Percentiles rank a stretch among this genome's conserved stretches.
Evolutionary conservation across 2,329 filamentous ascomycete species (phyloP).

Genomic region (Endoconidiophora polonica): DNA sequence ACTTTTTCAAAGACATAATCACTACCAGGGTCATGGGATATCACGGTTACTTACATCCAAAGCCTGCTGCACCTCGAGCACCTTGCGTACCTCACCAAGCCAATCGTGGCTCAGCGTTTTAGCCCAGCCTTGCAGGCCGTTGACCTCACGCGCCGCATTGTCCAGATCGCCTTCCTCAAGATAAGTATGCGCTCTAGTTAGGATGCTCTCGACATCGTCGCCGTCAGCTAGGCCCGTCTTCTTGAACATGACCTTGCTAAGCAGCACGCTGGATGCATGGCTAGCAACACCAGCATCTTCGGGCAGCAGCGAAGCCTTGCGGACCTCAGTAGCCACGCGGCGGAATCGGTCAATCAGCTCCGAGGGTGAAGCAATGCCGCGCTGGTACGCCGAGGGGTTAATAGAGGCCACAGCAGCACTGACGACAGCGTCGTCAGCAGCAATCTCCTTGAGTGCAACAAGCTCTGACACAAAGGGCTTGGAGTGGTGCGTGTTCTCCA

Average conservation of each 20-base stretch:
- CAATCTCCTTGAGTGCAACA: slow-evolving; percentile 85
- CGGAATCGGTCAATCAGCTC: slow-evolving; percentile 93
- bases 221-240: slow-evolving; percentile 74
- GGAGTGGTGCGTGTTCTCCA: slow-evolving; percentile 55
- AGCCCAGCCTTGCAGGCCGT: slow-evolving; percentile 80
- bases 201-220: slow-evolving; percentile 82
- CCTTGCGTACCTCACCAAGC: slow-evolving; percentile 77
- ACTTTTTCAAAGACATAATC: neutral
- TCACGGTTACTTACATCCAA: slow-evolving; percentile 56
- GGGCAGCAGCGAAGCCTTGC: slow-evolving; percentile 83
- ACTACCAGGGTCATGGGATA: neutral
- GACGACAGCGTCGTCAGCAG: slow-evolving; percentile 67
- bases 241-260: slow-evolving; percentile 93
- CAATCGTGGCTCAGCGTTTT: slow-evolving; percentile 91
- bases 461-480: slow-evolving; percentile 83
- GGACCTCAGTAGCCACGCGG: slow-evolving; percentile 76
- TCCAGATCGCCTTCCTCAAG: slow-evolving; percentile 90
- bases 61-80: slow-evolving; percentile 89
- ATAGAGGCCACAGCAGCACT: slow-evolving; percentile 92
- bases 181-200: slow-evolving; percentile 74
- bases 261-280: slow-evolving; percentile 74
- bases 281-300: slow-evolving; percentile 89
- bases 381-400: slow-evolving; percentile 84
- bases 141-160: slow-evolving; percentile 86
- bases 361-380: slow-evolving; percentile 65